phyloP scores from a whole-genome alignment of 225 moss, liverwort and hornwort genomes.

The Physcomitrellopsis africana region DNA sequence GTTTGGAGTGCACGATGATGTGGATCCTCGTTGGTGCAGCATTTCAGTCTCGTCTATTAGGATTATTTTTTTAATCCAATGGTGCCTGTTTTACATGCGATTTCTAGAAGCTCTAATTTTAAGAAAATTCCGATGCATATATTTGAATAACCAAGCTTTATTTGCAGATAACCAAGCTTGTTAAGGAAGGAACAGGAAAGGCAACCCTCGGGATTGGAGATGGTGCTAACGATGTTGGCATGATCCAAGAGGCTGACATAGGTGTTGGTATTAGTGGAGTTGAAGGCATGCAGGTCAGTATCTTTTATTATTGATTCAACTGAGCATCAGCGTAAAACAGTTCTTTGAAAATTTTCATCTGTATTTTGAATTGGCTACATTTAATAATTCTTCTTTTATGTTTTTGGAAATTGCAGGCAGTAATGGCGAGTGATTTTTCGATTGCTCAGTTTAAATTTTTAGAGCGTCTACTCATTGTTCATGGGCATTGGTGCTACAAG shows the following conservation, averaged over 20 bases:
- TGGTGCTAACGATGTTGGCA: slow-evolving; percentile 99
- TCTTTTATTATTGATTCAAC: neutral
- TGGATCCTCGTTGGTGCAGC: neutral
- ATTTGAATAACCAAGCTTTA: neutral
- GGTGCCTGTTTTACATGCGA: neutral
- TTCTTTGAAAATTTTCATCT: neutral
- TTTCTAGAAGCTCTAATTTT: neutral
- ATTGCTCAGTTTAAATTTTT: slow-evolving; percentile 95
- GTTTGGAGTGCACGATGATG: neutral
- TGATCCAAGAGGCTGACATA: slow-evolving; percentile 99
- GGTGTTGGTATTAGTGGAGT: slow-evolving; percentile 99
- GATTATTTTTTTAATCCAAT: no score
- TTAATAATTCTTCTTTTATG: neutral
- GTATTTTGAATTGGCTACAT: neutral
- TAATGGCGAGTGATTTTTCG: slow-evolving; percentile 99
- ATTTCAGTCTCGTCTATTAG: no score
- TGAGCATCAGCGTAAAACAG: neutral
- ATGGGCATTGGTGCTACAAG: slow-evolving; percentile 99
- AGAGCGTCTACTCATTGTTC: slow-evolving; percentile 93
- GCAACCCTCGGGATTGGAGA: slow-evolving; percentile 93
- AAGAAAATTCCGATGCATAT: neutral
- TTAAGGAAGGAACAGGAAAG: slow-evolving; percentile 93
- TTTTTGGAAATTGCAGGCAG: slow-evolving; percentile 66
- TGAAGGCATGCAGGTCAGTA: slow-evolving; percentile 91
- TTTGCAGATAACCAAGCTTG: slow-evolving; percentile 85